Evolutionary conservation across 306 rosid genomes (phyloP), one percentile per base, ranked within the genome.

Genomic region (Carpinus viminea): DNA sequence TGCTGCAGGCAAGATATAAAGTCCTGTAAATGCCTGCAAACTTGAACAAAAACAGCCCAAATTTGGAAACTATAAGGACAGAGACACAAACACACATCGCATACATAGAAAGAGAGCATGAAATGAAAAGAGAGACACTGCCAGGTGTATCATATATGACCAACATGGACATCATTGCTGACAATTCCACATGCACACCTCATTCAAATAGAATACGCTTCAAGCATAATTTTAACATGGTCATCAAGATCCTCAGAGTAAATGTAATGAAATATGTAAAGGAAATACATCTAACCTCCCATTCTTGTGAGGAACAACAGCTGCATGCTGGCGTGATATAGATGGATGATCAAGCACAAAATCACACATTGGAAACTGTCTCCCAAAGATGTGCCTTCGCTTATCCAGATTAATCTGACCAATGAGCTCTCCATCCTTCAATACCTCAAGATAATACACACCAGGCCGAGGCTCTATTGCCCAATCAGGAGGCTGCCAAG

Each of bases 401-500:
- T 82, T 84, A 74, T 90, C 97, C 54, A 93, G 82, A 86, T 81
- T 85, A 79, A 95, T 93, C 76, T 75, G 86, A 76, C 93, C 99
- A 3, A 90, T 69, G 66, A 87, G 91, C 85, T 86, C 91, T 59
- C 97, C 93, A 57, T 95, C 99, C 84, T 95, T 95, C 84, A 95
- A 56, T 52, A 95, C 96, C 78, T 93, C 97, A 31, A 95, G 91
- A 73, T 80, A 93, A 83, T 89, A 86, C 13, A 95, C 99, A 7
- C 99, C 97, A 0, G 96, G 83, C 24, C 96, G 90, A 1, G 99
- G 99, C 80, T 95, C 99, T 62, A 87, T 91, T 15, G 98, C 98
- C 98, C 98, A 95, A 73, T 92, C 98, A 21, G 98, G 98, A 10
- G 98, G 97, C 87, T 87, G 93, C 98, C 98, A 95, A 15, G 89